Evolutionary conservation across 768 basidiomycete genomes (phyloP), one percentile per base, ranked within the genome.

Genomic region (Collybia mongolica): DNA sequence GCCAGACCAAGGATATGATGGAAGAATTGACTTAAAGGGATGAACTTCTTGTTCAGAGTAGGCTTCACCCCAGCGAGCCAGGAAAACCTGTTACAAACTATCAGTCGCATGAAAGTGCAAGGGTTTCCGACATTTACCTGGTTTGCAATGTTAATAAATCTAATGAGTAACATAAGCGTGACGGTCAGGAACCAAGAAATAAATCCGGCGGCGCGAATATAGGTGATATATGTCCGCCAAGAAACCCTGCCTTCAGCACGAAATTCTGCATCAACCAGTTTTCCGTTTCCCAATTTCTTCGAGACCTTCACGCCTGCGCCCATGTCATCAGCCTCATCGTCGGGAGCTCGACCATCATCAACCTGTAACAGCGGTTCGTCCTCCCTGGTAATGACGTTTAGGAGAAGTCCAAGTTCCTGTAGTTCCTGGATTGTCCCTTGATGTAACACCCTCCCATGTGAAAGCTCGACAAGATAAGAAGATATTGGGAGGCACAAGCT

Each of bases 11-110:
- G 77, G 77, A 53, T 70, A 68, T 3, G 51, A 50, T 19, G 62
- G 23, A n/a, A 64, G 39, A 24, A 60, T 44, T 12, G 51, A 53
- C 3, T 9, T 9, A n/a, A 47, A 39, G 11, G 3, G 4, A 32
- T 55, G 23, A 8, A 54, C 36, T 18, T 51, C 55, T 57, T 66
- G 54, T 62, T 77, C 66, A 32, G 32, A 32, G 53, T 86, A 87
- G 11, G 86, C 84, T 60, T 85, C 83, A 8, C 84, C 81, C 86
- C 85, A 88, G 32, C 70, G 71, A 4, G 85, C 82, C 17, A 88
- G 70, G 62, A 83, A 88, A 19, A 86, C 71, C 83, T 88, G 44
- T 23, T 44, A 44, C 41, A 47, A 26, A 36, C 56, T 39, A 17
- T 45, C 26, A 24, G 23, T 12, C n/a, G 19, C 20, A 17, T 17